phyloP scores from a whole-genome alignment of 129 eudicot genomes.

The Escallonia herrerae region DNA sequence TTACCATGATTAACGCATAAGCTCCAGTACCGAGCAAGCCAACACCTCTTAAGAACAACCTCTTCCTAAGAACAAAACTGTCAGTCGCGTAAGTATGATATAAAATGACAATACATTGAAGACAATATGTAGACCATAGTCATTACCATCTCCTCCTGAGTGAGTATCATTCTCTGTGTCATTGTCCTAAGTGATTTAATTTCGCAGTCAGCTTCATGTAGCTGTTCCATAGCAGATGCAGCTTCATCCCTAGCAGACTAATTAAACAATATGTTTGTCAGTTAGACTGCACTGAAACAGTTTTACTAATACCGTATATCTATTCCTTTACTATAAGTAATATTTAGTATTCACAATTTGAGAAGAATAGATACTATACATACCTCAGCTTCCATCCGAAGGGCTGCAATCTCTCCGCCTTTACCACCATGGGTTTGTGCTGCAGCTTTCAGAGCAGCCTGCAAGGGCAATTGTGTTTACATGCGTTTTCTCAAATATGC shows the following conservation, averaged over 20 bases:
- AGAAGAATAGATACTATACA: not conserved
- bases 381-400: slow-evolving; percentile 74
- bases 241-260: slow-evolving; percentile 82
- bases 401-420: slow-evolving; percentile 53
- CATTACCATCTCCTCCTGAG: slow-evolving; percentile 79
- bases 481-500: not conserved
- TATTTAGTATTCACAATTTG: no score
- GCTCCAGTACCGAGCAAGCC: slow-evolving; percentile 87
- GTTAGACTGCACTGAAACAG: not conserved
- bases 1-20: slow-evolving; percentile 74
- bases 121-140: slow-evolving; percentile 1
- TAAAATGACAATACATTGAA: not conserved
- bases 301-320: no score
- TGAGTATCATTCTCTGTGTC: slow-evolving; percentile 70
- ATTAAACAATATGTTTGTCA: slow-evolving; percentile 1
- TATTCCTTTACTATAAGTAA: no score
- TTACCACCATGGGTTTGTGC: slow-evolving; percentile 47
- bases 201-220: slow-evolving; percentile 44
- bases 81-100: slow-evolving; percentile 23
- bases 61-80: slow-evolving; percentile 58
- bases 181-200: slow-evolving; percentile 51
- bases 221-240: slow-evolving; percentile 46
- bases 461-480: slow-evolving; percentile 13
- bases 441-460: slow-evolving; percentile 75
- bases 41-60: slow-evolving; percentile 84